Evolutionary conservation across 2,329 filamentous ascomycete species (phyloP).

Genomic region (Aspergillus awamori): DNA sequence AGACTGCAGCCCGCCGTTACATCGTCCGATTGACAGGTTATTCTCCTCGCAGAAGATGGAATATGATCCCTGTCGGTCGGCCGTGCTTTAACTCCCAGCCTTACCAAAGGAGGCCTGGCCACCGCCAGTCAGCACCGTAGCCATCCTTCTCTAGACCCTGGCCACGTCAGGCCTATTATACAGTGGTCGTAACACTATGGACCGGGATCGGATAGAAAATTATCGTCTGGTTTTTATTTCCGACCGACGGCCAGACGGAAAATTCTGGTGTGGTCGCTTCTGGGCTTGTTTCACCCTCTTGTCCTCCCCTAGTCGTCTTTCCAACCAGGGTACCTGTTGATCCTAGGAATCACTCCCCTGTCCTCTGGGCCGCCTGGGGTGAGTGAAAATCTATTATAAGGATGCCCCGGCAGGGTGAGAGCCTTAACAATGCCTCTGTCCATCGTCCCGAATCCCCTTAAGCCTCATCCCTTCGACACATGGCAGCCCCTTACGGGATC

Average conservation of each 20-base stretch:
- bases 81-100: neutral
- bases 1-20: neutral
- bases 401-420: neutral
- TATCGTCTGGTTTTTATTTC: neutral
- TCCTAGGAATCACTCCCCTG: neutral
- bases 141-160: too few species aligned
- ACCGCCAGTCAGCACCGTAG: too few species aligned
- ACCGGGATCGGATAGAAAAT: too few species aligned
- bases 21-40: neutral
- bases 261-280: neutral
- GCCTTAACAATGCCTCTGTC: constrained; percentile 11
- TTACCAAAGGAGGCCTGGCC: too few species aligned
- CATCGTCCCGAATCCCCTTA: neutral
- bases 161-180: too few species aligned
- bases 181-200: too few species aligned
- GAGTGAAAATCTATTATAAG: neutral
- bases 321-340: neutral
- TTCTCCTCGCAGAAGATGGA: too few species aligned
- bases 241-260: neutral
- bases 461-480: neutral
- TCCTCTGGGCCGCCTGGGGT: neutral
- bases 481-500: constrained; percentile 17
- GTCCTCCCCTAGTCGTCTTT: neutral
- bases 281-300: neutral
- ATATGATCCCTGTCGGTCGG: neutral